phyloP scores from a whole-genome alignment of 1,284 basidiomycete genomes.

The Ceratobasidium sp. region DNA sequence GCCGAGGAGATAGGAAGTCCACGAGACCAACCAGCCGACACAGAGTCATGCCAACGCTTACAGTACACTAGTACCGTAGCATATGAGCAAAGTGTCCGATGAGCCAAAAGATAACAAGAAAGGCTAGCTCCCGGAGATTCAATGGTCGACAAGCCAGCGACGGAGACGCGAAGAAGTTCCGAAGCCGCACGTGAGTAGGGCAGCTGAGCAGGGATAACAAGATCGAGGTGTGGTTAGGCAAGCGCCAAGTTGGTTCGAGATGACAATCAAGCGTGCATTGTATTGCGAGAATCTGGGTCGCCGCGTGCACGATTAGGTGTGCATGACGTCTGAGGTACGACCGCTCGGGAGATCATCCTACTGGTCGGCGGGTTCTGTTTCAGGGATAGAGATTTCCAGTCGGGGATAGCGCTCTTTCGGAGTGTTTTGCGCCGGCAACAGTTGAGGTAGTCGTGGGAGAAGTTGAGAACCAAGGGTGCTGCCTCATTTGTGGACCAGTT shows the following conservation, averaged over 20 bases:
- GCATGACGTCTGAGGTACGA: neutral
- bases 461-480: neutral
- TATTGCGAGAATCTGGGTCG: neutral
- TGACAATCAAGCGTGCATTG: slow-evolving; percentile 7
- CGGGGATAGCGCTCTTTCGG: neutral
- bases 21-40: neutral
- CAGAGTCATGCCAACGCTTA: neutral
- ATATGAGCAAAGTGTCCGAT: neutral
- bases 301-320: neutral
- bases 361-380: neutral
- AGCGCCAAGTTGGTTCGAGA: neutral
- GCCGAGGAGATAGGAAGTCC: slow-evolving; percentile 15
- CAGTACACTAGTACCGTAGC: no score
- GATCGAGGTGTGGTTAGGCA: neutral
- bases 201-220: slow-evolving; percentile 17
- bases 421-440: neutral
- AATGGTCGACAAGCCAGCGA: slow-evolving; percentile 35
- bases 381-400: neutral
- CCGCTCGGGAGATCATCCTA: neutral
- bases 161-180: slow-evolving; percentile 42
- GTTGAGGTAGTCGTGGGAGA: neutral
- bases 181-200: slow-evolving; percentile 32
- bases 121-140: neutral
- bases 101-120: neutral
- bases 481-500: no score